Conservation (phyloP, 2,329 filamentous ascomycete species). For the Aspergillus spinulosporus region DNA sequence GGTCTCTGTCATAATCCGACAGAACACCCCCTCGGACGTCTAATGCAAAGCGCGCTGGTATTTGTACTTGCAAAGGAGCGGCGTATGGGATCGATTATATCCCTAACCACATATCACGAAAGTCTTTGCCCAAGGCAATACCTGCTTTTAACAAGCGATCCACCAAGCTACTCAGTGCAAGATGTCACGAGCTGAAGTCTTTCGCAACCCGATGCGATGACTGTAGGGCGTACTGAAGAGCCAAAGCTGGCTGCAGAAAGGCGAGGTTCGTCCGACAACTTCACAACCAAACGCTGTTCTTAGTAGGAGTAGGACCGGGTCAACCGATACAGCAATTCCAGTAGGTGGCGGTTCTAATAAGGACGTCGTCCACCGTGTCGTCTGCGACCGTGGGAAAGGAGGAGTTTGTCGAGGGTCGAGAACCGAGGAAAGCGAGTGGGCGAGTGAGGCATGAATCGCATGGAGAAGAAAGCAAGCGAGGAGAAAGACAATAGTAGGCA, state of each 20-base stretch:
- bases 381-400: slow-evolving; percentile 29
- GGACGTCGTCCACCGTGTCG: slow-evolving; percentile 23
- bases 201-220: background rate
- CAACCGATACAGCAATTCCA: background rate
- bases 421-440: slow-evolving; percentile 22
- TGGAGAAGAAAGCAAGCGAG: slow-evolving; percentile 19
- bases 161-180: background rate
- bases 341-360: slow-evolving; percentile 9
- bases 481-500: slow-evolving; percentile 5
- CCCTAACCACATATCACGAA: slow-evolving; percentile 28
- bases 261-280: background rate
- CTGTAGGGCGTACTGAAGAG: background rate
- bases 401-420: slow-evolving; percentile 23
- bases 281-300: background rate
- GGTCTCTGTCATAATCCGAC: slow-evolving; percentile 58
- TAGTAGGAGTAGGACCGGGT: background rate
- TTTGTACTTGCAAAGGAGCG: slow-evolving; percentile 21
- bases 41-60: slow-evolving; percentile 29
- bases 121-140: background rate
- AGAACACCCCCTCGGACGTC: slow-evolving; percentile 47
- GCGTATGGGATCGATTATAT: slow-evolving; percentile 20
- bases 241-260: background rate
- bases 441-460: slow-evolving; percentile 27
- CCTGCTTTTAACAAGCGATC: background rate
- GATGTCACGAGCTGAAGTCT: background rate